phyloP scores from a whole-genome alignment of 768 basidiomycete species.

The Cyclocybe aegerita region DNA sequence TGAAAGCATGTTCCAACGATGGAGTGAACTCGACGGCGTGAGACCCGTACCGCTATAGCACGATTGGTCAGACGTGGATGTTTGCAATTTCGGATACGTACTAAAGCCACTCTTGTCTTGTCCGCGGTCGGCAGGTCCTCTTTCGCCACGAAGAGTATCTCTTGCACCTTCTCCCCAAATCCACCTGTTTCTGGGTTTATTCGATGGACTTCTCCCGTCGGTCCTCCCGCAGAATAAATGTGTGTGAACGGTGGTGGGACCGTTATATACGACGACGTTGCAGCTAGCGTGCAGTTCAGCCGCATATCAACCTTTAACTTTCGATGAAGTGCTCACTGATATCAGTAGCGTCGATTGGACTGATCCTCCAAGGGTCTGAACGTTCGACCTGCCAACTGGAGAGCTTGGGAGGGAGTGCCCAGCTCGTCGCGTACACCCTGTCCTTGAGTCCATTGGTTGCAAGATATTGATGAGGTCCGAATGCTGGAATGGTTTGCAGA shows the following conservation, averaged over 20 bases:
- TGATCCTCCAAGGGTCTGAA: conserved; percentile 26
- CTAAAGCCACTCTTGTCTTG: conserved; percentile 50
- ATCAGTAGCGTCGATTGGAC: conserved; percentile 40
- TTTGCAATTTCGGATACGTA: conserved; percentile 14
- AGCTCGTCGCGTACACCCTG: conserved; percentile 47
- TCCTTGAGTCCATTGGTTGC: conserved; percentile 34
- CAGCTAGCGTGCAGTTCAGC: conserved; percentile 29
- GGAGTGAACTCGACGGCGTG: conserved; percentile 51
- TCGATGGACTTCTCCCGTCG: conserved; percentile 47
- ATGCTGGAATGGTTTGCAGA: conserved; percentile 40
- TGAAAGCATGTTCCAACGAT: conserved; percentile 34
- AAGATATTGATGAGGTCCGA: conserved; percentile 54
- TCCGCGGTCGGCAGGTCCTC: conserved; percentile 43
- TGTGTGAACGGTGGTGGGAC: conserved; percentile 47
- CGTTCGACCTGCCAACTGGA: conserved; percentile 43
- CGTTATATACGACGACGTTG: conserved; percentile 52
- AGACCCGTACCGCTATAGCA: conserved; percentile 45
- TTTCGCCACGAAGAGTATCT: conserved; percentile 45
- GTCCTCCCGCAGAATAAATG: conserved; percentile 51
- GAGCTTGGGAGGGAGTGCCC: conserved; percentile 47
- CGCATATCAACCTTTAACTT: not conserved
- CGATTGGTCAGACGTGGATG: not conserved
- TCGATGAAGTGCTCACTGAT: conserved; percentile 33
- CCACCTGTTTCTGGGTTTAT: conserved; percentile 35
- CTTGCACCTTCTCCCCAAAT: conserved; percentile 43